Percentiles rank a stretch among this genome's conserved stretches.
Conservation (phyloP, 257 asterid species). For the Schizonepeta tenuifolia region DNA sequence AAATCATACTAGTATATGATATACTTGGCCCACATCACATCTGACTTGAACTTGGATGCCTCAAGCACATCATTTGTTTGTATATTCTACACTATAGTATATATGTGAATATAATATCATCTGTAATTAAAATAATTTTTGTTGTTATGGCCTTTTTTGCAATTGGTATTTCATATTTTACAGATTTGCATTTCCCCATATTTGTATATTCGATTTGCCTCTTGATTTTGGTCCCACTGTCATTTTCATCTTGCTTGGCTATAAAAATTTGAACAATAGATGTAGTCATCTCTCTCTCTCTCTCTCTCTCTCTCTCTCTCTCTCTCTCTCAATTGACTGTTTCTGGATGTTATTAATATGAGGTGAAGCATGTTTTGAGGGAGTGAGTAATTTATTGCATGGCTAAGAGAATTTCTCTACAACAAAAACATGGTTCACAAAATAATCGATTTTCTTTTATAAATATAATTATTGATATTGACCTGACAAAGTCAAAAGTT, state of each 20-base stretch:
- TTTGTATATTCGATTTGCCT: neutral
- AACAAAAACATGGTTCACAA: neutral
- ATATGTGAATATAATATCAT: too few relatives aligned
- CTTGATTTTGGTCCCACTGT: neutral
- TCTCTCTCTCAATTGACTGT: neutral
- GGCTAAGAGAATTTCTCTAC: neutral
- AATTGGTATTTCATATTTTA: neutral
- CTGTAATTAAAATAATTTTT: neutral
- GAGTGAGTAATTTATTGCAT: neutral
- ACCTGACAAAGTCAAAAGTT: neutral
- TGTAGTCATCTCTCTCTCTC: neutral
- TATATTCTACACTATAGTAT: neutral
- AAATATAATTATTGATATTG: too few relatives aligned
- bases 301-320: too few relatives aligned
- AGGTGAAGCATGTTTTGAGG: slow-evolving; percentile 15
- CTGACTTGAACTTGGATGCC: slow-evolving; percentile 13
- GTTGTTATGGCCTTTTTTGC: neutral
- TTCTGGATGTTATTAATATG: neutral
- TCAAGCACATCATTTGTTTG: slow-evolving; percentile 2
- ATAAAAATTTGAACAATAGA: neutral
- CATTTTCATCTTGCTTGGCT: neutral
- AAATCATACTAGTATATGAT: neutral
- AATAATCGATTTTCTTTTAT: neutral
- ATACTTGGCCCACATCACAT: slow-evolving; percentile 27
- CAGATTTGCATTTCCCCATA: neutral